Conservation (phyloP, 2,329 filamentous ascomycete genomes). For the Botrytis squamosa region DNA sequence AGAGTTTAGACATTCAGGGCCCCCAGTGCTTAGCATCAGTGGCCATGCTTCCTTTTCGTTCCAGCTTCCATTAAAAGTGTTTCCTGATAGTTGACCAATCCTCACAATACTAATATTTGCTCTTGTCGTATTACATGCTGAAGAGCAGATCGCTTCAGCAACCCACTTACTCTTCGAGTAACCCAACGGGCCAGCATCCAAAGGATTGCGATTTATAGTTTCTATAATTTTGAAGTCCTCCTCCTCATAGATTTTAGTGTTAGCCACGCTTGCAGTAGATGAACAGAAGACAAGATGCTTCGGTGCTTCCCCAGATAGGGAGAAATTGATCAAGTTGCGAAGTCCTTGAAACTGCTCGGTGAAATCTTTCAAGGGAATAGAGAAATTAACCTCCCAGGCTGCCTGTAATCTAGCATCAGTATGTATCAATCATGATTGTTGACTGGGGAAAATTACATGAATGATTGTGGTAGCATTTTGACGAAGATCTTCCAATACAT, state of each 20-base stretch:
- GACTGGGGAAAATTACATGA: slow-evolving; percentile 45
- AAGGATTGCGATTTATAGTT: neutral
- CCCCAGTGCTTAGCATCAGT: slow-evolving; percentile 45
- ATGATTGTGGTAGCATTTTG: slow-evolving; percentile 47
- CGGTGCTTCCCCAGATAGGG: slow-evolving; percentile 34
- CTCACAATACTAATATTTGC: slow-evolving; percentile 24
- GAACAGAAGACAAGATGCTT: slow-evolving; percentile 51
- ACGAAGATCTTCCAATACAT: slow-evolving; percentile 37
- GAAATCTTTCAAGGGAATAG: slow-evolving; percentile 55
- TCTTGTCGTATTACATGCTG: slow-evolving; percentile 36
- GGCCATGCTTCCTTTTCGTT: slow-evolving; percentile 51
- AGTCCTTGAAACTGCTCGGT: slow-evolving; percentile 52
- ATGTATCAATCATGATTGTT: neutral
- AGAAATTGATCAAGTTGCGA: slow-evolving; percentile 49
- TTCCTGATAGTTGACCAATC: slow-evolving; percentile 48
- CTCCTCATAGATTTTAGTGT: slow-evolving; percentile 33
- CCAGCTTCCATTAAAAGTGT: slow-evolving; percentile 46
- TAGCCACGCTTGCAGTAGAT: slow-evolving; percentile 46
- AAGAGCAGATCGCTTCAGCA: slow-evolving; percentile 52
- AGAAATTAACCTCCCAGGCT: slow-evolving; percentile 67
- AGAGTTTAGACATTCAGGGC: slow-evolving; percentile 39
- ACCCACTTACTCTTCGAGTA: slow-evolving; percentile 60
- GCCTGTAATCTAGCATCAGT: slow-evolving; percentile 24
- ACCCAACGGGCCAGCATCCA: slow-evolving; percentile 48
- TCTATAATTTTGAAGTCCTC: neutral